A percentile compares a stretch with the other conserved stretches of the same genome.
phyloP scores from a whole-genome alignment of 208 protist genomes.

The Herpetomonas samuelpessoai region DNA sequence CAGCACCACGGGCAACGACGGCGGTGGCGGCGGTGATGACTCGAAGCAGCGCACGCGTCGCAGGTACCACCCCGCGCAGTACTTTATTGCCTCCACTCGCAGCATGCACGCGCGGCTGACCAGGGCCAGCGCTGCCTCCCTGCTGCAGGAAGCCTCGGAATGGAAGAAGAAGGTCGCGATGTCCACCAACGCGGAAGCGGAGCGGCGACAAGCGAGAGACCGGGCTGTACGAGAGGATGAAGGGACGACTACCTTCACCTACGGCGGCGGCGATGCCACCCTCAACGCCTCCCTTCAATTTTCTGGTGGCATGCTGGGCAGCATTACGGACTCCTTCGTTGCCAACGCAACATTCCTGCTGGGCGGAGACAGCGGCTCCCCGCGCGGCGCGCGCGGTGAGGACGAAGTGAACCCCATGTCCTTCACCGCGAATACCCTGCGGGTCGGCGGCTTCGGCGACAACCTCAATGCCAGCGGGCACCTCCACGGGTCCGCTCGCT shows the following conservation, averaged over 20 bases:
- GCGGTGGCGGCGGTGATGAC: slow-evolving; percentile 1
- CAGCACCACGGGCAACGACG: neutral
- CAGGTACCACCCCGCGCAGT: slow-evolving; percentile 66
- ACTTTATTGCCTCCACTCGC: slow-evolving; percentile 62
- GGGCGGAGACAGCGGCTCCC: neutral
- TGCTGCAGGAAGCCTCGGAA: slow-evolving; percentile 52
- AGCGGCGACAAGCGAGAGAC: slow-evolving; percentile 14
- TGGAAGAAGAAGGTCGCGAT: slow-evolving; percentile 51
- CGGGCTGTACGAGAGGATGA: slow-evolving; percentile 9
- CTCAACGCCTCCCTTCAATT: slow-evolving; percentile 10
- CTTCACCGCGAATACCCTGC: slow-evolving; percentile 12
- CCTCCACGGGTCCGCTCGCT: neutral
- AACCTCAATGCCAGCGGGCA: neutral
- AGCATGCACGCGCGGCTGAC: slow-evolving; percentile 55
- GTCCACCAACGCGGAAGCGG: slow-evolving; percentile 13
- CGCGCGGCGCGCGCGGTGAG: neutral
- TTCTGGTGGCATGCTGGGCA: slow-evolving; percentile 27
- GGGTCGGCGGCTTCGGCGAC: slow-evolving; percentile 21
- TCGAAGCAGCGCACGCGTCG: neutral
- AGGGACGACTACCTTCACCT: slow-evolving; percentile 7
- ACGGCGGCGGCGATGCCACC: slow-evolving; percentile 9
- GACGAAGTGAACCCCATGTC: slow-evolving; percentile 9
- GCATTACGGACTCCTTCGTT: slow-evolving; percentile 29
- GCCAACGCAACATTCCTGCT: slow-evolving; percentile 1
- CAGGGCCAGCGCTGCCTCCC: slow-evolving; percentile 34